Base-by-base conservation (phyloP, 2,329 filamentous ascomycete species). In the Sporothrix brasiliensis region DNA sequence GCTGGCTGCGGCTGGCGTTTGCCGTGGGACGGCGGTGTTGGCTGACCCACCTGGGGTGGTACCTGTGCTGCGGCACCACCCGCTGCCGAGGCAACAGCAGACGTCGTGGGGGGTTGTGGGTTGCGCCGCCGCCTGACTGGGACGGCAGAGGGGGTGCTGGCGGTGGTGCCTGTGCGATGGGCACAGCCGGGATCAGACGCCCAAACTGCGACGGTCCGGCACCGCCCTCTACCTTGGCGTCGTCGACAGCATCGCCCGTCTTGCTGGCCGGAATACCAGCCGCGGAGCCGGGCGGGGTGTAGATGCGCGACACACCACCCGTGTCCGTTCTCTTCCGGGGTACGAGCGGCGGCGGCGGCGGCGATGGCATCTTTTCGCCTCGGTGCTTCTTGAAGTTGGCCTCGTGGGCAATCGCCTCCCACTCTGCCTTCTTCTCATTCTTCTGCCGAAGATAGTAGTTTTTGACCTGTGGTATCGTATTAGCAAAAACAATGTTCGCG, bases 391-490 rank as follows among this genome's bases (percentile, higher is more conserved):
- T 88, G 34, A 79, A 80, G 73, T 91, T 87, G 19, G 89, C 88
- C 60, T 89, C 87, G 67, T 80, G 81, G 1, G 88, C 87, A 71
- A 90, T 83, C 6, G 78, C 79, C 72, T 88, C 87, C 85, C 87
- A 90, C 67, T 89, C 87, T 2, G 81, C 79, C 74, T 87, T 87
- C 52, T 77, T 79, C 21, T 81, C 73, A 72, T 84, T 83, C 73
- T 90, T 88, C 75, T 89, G 86, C 4, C 89, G 84, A 30, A 85
- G 83, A 74, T 87, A 91, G 75, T 89, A 91, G 75, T 91, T 91
- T 75, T 90, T 90, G 30, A 91, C 49, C 49, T 50, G 19, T 44
- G 16, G 21, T n/a, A 4, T 30, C 6, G 14, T 7, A 16, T 50
- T 50, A 50, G 49, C 21, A 50, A 7, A 50, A 21, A 9, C 6